phyloP scores from a whole-genome alignment of 192 early-diverging fungal genomes.

The Blastocladiella britannica region DNA sequence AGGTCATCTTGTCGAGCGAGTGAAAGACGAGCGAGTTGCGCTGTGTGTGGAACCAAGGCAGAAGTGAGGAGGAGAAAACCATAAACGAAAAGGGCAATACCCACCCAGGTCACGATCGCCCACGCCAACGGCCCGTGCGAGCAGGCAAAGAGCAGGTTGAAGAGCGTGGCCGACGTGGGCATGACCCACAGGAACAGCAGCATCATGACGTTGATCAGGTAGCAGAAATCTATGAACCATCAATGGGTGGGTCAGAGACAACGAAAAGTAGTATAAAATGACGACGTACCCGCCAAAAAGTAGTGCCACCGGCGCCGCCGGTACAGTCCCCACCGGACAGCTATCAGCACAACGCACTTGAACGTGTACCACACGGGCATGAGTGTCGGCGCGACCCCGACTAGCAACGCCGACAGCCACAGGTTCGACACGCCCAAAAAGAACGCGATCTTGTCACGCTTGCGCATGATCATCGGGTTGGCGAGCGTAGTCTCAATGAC shows the following conservation, averaged over 20 bases:
- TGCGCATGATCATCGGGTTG: background rate
- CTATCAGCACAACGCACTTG: slow-evolving; percentile 4
- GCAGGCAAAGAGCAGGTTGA: slow-evolving; percentile 7
- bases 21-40: slow-evolving; percentile 19
- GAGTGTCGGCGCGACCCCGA: slow-evolving; percentile 2
- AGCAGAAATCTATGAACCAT: too few species aligned
- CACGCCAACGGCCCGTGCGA: slow-evolving; percentile 16
- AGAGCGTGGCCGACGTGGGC: slow-evolving; percentile 8
- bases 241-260: too few species aligned
- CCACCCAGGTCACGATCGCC: slow-evolving; percentile 16
- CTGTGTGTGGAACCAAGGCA: background rate
- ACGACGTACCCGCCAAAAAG: too few species aligned
- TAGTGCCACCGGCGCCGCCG: slow-evolving; percentile 8
- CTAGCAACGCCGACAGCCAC: slow-evolving; percentile 11
- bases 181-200: slow-evolving; percentile 9
- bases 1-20: slow-evolving; percentile 16
- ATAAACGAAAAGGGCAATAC: too few species aligned
- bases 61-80: too few species aligned
- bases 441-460: slow-evolving; percentile 15
- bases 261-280: too few species aligned
- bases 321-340: slow-evolving; percentile 6
- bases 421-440: slow-evolving; percentile 17
- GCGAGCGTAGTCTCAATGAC: background rate
- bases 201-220: slow-evolving; percentile 12
- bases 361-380: slow-evolving; percentile 8